Evolutionary conservation across 768 basidiomycete species (phyloP), one percentile per base, ranked within the genome.

Genomic region (Postia placenta): DNA sequence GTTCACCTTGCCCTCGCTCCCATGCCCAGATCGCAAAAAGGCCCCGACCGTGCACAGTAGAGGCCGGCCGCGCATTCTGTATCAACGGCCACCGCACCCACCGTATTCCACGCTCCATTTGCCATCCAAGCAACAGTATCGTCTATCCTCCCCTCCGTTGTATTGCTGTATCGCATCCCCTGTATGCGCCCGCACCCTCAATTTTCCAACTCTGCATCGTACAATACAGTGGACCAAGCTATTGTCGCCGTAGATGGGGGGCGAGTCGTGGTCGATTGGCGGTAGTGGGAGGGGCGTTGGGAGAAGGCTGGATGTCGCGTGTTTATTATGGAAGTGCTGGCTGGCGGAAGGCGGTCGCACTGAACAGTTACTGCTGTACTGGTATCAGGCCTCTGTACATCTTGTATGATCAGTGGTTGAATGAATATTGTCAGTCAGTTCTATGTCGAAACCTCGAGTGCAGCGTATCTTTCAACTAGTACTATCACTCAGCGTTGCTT

Each of bases 341-440:
- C 33, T 33, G 4, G 28, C 45, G 45, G 45, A 23, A 19, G 45
- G 45, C 23, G 17, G 45, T 36, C 30, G 45, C 33, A 45, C 23
- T 28, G 26, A 45, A 17, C 14, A 14, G 45, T 45, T 20, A 23
- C 17, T 39, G 38, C 19, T 39, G 38, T 22, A 39, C 38, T 22
- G 38, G 38, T 43, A 14, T 36, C 36, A 36, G 6, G 42, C 23
- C 23, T 44, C 14, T 44, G 11, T 26, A 23, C 42, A 43, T 43
- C 22, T 43, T 45, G 45, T 45, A 45, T 45, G 45, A 45, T 5
- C 30, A 45, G 33, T 33, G 19, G 20, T 36, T 30, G 45, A 45
- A 45, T 45, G 45, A 45, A 45, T 4, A 45, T 45, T 23, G 5
- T 22, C 19, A n/a, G n/a, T n/a, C n/a, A n/a, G n/a, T n/a, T n/a